Base-by-base conservation (phyloP, 106 monocot genomes). In the Dendrobium catenatum region DNA sequence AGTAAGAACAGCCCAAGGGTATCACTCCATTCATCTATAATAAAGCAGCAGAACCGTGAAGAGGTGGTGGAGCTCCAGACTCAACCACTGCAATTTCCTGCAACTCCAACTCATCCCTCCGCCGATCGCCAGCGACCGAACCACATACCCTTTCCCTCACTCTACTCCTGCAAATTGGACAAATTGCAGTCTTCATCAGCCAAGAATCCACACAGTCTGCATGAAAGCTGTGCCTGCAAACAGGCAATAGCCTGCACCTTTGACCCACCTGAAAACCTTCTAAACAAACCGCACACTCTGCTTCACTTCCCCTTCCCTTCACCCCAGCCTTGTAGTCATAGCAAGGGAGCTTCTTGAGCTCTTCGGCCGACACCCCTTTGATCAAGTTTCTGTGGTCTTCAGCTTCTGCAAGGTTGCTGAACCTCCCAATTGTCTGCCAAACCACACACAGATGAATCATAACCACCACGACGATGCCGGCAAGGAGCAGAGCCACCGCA, bases 181-280 rank as follows among this genome's bases (percentile, higher is more conserved):
- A 92, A 27, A 88, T 16, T 1, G 84, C 72, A 9, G 37, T 70
- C 79, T 79, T 85, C 80, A 81, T 15, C 79, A 92, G 66, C 92
- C 92, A 92, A 31, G 61, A 81, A 75, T 92, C 92, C 61, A 90
- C 84, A 27, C 92, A 92, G 8, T 61, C 61, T 0, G 86, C 84
- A 44, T 92, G 92, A 67, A 90, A 92, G 61, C 86, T 86, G 44
- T 92, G 92, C 78, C 79, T 54, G 37, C 92, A 92, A 19, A 72
- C 22, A 6, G 92, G 92, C 66, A 92, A 61, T 20, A 88, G 13
- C 31, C 90, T 42, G 78, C 92, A 92, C 29, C 54, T 55, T 43
- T 92, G 88, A 3, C 90, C 89, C 26, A 48, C 15, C 64, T 79
- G 77, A 31, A 90, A 92, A 33, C 67, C 81, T 75, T 92, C 92